These are phyloP conservation scores for Sclerotinia spermophila DNA, from an alignment of 2,329 filamentous ascomycete genomes.

Conservation along the genomic window DNA sequence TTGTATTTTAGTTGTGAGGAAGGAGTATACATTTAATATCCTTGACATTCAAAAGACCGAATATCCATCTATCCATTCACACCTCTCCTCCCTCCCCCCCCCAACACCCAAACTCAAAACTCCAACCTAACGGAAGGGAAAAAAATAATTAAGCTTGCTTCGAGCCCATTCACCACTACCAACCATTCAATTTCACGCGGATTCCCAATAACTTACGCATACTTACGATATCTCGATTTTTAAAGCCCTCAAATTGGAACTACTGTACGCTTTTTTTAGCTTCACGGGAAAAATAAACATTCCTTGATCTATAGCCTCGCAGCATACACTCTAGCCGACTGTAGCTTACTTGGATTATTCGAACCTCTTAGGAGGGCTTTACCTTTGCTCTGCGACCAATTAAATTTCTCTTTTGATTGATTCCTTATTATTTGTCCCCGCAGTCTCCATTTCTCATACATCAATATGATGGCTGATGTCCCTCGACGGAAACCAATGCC, in stretches of 20 bases:
- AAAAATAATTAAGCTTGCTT: background rate
- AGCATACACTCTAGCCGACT: slow-evolving; percentile 7
- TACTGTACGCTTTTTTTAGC: slow-evolving; percentile 5
- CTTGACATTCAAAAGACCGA: background rate
- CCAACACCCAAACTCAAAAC: background rate
- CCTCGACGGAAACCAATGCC: slow-evolving; percentile 36
- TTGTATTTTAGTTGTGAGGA: background rate
- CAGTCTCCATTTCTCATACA: slow-evolving; percentile 1
- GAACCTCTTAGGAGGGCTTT: slow-evolving; percentile 2
- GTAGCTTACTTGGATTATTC: slow-evolving; percentile 14
- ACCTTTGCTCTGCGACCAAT: slow-evolving; percentile 13
- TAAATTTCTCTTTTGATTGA: background rate
- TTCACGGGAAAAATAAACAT: background rate
- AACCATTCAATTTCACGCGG: background rate
- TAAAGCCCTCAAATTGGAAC: background rate
- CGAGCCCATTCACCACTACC: background rate
- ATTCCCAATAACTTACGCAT: background rate
- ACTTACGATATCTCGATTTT: background rate
- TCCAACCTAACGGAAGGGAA: background rate
- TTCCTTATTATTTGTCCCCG: slow-evolving; percentile 6
- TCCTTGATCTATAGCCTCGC: slow-evolving; percentile 9
- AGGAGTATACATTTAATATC: no score
- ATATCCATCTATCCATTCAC: background rate
- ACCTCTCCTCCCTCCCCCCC: background rate
- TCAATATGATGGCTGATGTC: slow-evolving; percentile 34